A percentile compares a stretch with the other conserved stretches of the same genome.
phyloP scores from a whole-genome alignment of 768 basidiomycete genomes.

The Leccinum subtestaceum region DNA sequence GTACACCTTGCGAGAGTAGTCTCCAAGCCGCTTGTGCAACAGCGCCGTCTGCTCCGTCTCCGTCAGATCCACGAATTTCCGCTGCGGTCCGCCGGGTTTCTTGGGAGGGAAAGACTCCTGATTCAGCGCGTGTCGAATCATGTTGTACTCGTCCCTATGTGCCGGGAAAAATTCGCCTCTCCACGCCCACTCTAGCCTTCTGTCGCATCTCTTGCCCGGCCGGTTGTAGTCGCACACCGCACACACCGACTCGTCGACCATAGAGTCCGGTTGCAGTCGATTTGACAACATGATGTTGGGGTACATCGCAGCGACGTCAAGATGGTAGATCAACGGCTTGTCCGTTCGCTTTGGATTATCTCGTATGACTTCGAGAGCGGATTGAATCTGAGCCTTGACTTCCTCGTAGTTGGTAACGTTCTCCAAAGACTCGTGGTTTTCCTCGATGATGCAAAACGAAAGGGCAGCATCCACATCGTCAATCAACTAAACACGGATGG shows the following conservation, averaged over 20 bases:
- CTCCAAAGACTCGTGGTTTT: constrained; percentile 75
- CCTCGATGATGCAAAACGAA: constrained; percentile 83
- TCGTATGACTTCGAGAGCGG: constrained; percentile 82
- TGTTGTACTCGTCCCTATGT: constrained; percentile 95
- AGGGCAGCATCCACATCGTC: constrained; percentile 92
- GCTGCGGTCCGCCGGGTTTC: constrained; percentile 64
- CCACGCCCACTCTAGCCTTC: constrained; percentile 97
- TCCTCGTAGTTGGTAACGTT: constrained; percentile 94
- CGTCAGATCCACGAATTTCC: constrained; percentile 81
- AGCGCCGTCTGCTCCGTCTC: constrained; percentile 86
- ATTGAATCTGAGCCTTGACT: constrained; percentile 75
- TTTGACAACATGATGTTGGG: constrained; percentile 99
- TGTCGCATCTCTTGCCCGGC: constrained; percentile 92
- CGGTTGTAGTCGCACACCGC: constrained; percentile 98
- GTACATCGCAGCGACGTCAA: constrained; percentile 99
- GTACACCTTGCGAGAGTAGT: constrained; percentile 98
- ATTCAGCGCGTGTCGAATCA: constrained; percentile 96
- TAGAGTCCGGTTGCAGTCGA: constrained; percentile 95
- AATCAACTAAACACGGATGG: constrained; percentile 61
- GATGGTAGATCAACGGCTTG: constrained; percentile 94
- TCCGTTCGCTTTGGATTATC: constrained; percentile 88
- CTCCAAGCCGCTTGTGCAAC: constrained; percentile 93
- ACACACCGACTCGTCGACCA: constrained; percentile 94
- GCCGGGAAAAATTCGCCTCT: constrained; percentile 98
- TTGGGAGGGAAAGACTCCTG: constrained; percentile 90